phyloP scores from a whole-genome alignment of 192 early-diverging fungal genomes.

The Umbelopsis sp. region DNA sequence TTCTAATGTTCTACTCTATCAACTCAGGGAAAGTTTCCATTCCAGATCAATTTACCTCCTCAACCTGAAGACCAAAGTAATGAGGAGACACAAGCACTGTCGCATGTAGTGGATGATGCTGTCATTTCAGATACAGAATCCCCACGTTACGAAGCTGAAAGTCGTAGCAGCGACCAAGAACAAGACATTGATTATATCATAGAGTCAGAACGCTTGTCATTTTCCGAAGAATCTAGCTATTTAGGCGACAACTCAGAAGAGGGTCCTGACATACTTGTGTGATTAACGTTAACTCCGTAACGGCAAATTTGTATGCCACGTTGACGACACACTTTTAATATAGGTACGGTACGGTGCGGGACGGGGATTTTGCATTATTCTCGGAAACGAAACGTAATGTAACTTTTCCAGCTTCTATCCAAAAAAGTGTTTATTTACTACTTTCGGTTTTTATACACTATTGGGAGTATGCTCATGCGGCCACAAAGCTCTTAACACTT shows the following conservation, averaged over 20 bases:
- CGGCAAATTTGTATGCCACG: too few relatives aligned
- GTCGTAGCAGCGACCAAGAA: background rate
- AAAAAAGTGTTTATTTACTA: background rate
- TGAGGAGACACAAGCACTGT: background rate
- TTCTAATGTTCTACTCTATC: background rate
- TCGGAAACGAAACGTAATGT: too few relatives aligned
- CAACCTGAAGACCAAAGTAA: background rate
- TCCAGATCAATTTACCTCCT: background rate
- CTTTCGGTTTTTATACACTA: background rate
- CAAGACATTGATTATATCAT: conserved; percentile 6
- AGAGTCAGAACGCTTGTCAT: background rate
- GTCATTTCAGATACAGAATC: background rate
- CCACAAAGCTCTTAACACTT: conserved; percentile 78
- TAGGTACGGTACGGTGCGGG: too few relatives aligned
- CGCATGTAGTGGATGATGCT: background rate
- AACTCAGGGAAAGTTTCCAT: background rate
- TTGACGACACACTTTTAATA: too few relatives aligned
- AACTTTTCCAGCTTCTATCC: background rate
- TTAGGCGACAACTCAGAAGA: background rate
- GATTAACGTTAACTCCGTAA: too few relatives aligned
- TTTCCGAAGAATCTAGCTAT: conserved; percentile 15
- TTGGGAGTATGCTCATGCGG: conserved; percentile 41
- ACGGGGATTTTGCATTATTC: too few relatives aligned
- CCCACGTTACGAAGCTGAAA: background rate
- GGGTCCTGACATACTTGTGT: too few relatives aligned